Conservation (phyloP, 352 stramenopile species). For the Globisporangium paroecandrum region DNA sequence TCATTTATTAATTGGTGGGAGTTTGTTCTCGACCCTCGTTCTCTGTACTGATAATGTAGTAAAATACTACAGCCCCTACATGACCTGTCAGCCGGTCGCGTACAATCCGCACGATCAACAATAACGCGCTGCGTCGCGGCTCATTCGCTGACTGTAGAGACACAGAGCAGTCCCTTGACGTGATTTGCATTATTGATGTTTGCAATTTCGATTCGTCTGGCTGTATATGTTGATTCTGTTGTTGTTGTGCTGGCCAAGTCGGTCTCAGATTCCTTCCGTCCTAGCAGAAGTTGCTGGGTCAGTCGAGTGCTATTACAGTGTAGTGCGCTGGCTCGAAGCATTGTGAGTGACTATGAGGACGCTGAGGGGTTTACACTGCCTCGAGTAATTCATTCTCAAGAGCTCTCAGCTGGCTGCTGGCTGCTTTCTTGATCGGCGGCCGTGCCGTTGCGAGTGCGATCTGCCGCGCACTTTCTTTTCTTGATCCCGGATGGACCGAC, state of each 20-base stretch:
- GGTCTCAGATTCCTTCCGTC: not conserved
- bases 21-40: too few species aligned
- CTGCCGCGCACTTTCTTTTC: conserved; percentile 6
- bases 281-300: not conserved
- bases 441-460: not conserved
- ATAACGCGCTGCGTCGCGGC: not conserved
- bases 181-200: not conserved
- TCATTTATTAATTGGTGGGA: too few species aligned
- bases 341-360: not conserved
- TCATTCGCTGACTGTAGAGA: not conserved
- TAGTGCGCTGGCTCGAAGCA: not conserved
- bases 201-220: not conserved
- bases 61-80: not conserved
- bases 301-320: not conserved
- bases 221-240: not conserved
- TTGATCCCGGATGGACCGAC: conserved; percentile 7
- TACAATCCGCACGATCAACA: not conserved
- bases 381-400: conserved; percentile 2
- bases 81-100: not conserved
- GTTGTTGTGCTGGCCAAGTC: not conserved
- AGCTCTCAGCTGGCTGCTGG: too few species aligned
- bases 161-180: not conserved
- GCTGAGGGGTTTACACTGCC: not conserved
- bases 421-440: not conserved
- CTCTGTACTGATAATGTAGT: too few species aligned